A percentile compares a stretch with the other conserved stretches of the same genome.
phyloP scores from a whole-genome alignment of 169 alveolate genomes.

The Plasmodium cynomolgi region DNA sequence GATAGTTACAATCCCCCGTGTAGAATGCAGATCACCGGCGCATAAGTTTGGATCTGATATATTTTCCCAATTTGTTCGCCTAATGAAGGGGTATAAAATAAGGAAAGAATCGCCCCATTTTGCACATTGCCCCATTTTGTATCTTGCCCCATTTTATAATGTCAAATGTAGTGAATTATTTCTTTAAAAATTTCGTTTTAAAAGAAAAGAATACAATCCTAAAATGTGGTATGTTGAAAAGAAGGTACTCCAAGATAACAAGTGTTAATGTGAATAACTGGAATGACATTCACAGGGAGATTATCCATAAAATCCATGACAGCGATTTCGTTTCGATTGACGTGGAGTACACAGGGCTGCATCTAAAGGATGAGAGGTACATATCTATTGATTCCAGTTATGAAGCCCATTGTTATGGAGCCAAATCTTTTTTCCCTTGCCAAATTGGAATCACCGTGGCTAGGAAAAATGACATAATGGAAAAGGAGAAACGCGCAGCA shows the following conservation, averaged over 20 bases:
- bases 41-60: neutral
- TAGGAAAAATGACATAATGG: conserved; percentile 51
- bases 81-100: neutral
- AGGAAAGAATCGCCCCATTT: neutral
- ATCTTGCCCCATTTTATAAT: conserved; percentile 9
- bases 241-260: conserved; percentile 60
- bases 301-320: conserved; percentile 73
- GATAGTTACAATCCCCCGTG: neutral
- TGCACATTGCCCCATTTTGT: conserved; percentile 10
- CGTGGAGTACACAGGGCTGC: conserved; percentile 88
- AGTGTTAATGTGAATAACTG: conserved; percentile 73
- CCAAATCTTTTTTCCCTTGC: conserved; percentile 88
- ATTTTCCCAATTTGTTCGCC: neutral
- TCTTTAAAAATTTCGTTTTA: conserved; percentile 57
- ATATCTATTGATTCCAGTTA: conserved; percentile 88
- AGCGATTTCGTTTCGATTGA: conserved; percentile 86
- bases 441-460: conserved; percentile 91
- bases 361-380: conserved; percentile 85
- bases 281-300: conserved; percentile 70
- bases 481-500: neutral
- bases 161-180: conserved; percentile 40
- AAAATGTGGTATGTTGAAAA: conserved; percentile 24
- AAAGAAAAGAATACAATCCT: conserved; percentile 41
- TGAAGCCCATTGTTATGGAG: conserved; percentile 90
- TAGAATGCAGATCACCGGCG: neutral